Evolutionary conservation across 2,329 filamentous ascomycete genomes (phyloP).

Genomic region (Seiridium unicorne): DNA sequence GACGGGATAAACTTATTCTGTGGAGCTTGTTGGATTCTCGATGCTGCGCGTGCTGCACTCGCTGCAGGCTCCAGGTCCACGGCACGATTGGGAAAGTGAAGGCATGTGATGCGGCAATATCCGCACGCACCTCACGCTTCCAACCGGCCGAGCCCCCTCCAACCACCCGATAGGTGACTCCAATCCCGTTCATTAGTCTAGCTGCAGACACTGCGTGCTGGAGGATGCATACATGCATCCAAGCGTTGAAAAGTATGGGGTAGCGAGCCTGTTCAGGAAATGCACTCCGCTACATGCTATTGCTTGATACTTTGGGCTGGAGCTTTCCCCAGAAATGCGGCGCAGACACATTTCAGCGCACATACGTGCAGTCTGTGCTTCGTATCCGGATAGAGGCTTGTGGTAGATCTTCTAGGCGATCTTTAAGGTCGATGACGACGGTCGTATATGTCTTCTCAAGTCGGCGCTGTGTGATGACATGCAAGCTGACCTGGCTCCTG

Average conservation of each 20-base stretch:
- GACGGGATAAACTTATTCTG: too few relatives aligned
- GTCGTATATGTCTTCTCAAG: too few relatives aligned
- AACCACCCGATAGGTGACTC: not conserved
- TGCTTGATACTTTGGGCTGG: not conserved
- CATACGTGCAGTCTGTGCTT: too few relatives aligned
- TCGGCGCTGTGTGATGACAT: too few relatives aligned
- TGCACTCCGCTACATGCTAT: not conserved
- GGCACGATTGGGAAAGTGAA: not conserved
- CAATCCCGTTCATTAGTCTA: not conserved
- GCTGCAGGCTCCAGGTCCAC: not conserved
- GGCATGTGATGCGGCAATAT: not conserved
- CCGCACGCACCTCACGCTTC: not conserved
- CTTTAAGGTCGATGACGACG: too few relatives aligned
- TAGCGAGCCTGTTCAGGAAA: not conserved
- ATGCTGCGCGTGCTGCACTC: not conserved
- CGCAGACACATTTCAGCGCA: too few relatives aligned
- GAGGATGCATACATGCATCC: not conserved
- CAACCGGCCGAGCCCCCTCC: not conserved
- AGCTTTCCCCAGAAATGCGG: not conserved
- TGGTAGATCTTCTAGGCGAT: too few relatives aligned
- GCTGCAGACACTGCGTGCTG: slow-evolving; percentile 1
- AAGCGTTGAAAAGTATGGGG: not conserved
- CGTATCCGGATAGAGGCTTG: too few relatives aligned
- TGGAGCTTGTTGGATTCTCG: too few relatives aligned
- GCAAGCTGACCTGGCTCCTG: too few relatives aligned